Evolutionary conservation across 129 eudicot species (phyloP), one percentile per base, ranked within the genome.

Genomic region (Saposhnikovia divaricata): DNA sequence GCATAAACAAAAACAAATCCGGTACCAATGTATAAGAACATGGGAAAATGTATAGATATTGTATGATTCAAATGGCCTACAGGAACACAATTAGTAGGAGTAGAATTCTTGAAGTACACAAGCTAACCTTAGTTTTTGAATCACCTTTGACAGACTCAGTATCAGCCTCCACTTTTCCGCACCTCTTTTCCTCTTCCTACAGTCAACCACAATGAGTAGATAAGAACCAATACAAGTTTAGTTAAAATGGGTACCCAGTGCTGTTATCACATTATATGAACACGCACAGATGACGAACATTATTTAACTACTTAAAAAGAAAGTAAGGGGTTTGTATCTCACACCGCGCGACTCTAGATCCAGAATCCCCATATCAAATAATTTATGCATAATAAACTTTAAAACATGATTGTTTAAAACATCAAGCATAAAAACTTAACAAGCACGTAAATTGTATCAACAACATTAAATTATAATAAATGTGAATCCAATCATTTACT

Each of bases 101-200:
- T 44, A 37, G 46, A 47, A 72, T 72, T 6, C 14, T 43, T 38
- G 46, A 79, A 34, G 66, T 23, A 57, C 51, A 79, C 50, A 72
- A 14, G 70, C 75, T 43, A 71, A 88, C 93, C 93, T 92, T 85
- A 28, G 85, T 59, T 48, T 84, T 86, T 77, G 37, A 61, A n/a
- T 77, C 75, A 77, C 63, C 74, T 79, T 80, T 81, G 31, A n/a
- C 38, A 39, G 34, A 31, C 47, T 78, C 82, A 11, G 18, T 8
- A 61, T 78, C 82, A 63, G 78, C 85, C 81, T 81, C 83, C 6
- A 7, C 81, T 71, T 55, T 76, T 50, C 79, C 85, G 37, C 86
- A 86, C 66, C 92, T 81, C 61, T 84, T 85, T 77, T 85, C 89
- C 39, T 87, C 91, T 37, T 74, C 86, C 90, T 87, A 46, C 10